Evolutionary conservation across 139 green algal species (phyloP).

Genomic region (Zygnema circumcarinatum): DNA sequence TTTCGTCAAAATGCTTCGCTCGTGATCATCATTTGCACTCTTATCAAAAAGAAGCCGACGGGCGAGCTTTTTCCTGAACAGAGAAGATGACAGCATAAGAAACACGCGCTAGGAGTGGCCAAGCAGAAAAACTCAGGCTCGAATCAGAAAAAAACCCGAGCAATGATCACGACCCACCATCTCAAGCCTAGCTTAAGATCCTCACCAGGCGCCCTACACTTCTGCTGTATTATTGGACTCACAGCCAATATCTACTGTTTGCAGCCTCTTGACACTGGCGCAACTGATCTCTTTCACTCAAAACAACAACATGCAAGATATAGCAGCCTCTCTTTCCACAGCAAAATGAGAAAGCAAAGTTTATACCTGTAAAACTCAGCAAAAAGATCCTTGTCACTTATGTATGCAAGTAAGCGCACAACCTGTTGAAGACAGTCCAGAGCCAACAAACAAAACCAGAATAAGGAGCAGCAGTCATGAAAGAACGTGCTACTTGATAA

Average conservation of each 20-base stretch:
- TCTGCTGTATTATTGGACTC: too few relatives aligned
- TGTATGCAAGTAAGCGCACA: slow-evolving; percentile 96
- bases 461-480: not conserved
- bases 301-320: too few relatives aligned
- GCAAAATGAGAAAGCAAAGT: not conserved
- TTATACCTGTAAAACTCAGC: slow-evolving; percentile 90
- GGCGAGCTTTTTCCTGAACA: slow-evolving; percentile 82
- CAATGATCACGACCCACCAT: not conserved
- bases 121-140: not conserved
- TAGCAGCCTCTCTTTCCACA: too few relatives aligned
- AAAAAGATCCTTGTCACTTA: slow-evolving; percentile 93
- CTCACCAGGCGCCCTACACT: too few relatives aligned
- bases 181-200: too few relatives aligned
- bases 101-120: slow-evolving; percentile 6
- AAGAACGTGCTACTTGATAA: too few relatives aligned
- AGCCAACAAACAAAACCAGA: not conserved
- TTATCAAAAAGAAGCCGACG: slow-evolving; percentile 84
- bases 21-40: slow-evolving; percentile 89
- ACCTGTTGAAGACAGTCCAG: slow-evolving; percentile 64
- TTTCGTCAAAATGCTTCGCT: slow-evolving; percentile 90
- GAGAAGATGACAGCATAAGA: slow-evolving; percentile 25
- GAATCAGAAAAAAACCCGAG: too few relatives aligned
- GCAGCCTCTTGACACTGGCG: not conserved
- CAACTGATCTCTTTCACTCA: slow-evolving; percentile 1
- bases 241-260: not conserved